Evolutionary conservation across 1,139 yeast genomes (phyloP).

Genomic region (Pichia inconspicua): DNA sequence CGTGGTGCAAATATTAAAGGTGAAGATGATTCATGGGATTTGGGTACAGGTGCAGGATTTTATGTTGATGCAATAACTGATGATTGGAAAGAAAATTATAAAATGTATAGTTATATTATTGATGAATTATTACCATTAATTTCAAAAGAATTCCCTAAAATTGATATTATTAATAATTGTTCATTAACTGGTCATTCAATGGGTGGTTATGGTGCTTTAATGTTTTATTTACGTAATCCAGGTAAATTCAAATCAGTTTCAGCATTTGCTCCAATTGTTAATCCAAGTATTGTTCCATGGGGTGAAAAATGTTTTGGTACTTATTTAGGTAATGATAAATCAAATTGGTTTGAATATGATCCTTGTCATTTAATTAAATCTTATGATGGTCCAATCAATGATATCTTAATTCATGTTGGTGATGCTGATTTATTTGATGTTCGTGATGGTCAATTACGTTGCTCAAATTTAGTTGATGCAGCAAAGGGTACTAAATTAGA

Average conservation of each 20-base stretch:
- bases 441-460: constrained; percentile 61
- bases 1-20: constrained; percentile 82
- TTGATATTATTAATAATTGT: constrained; percentile 47
- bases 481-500: constrained; percentile 49
- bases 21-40: constrained; percentile 79
- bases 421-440: constrained; percentile 62
- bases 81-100: constrained; percentile 67
- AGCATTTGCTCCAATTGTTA: constrained; percentile 86
- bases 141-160: constrained; percentile 37
- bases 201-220: constrained; percentile 95
- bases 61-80: constrained; percentile 75
- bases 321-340: constrained; percentile 59
- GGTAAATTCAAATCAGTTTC: constrained; percentile 72
- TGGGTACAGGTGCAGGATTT: constrained; percentile 94
- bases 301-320: constrained; percentile 76
- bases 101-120: constrained; percentile 80
- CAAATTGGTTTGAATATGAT: constrained; percentile 67
- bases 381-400: constrained; percentile 36
- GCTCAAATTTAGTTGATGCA: constrained; percentile 66
- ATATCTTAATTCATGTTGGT: constrained; percentile 79
- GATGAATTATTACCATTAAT: constrained; percentile 56
- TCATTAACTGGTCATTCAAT: constrained; percentile 92
- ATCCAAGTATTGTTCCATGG: constrained; percentile 76
- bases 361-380: constrained; percentile 64
- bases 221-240: constrained; percentile 68